Evolutionary conservation across 257 asterid species (phyloP), one percentile per base, ranked within the genome.

Genomic region (Solanum ahanhuiri): DNA sequence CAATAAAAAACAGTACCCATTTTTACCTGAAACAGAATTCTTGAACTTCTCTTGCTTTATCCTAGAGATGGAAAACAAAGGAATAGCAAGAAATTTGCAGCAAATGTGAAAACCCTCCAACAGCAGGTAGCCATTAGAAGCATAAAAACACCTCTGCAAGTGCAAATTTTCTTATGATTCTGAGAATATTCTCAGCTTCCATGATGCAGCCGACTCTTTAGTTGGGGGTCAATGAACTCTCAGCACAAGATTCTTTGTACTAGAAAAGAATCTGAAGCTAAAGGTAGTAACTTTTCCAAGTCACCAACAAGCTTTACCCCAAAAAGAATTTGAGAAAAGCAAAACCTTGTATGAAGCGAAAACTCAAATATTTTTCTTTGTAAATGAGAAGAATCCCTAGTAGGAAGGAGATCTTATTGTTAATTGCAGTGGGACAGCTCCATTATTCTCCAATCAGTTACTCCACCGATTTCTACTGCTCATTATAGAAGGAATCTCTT

Each of bases 391-490:
- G 58, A 83, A 57, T 34, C 54, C 57, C 11, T 60, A 22, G 86
- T 34, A 12, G 72, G 23, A 60, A 34, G 37, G n/a, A 34, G 5
- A 22, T 83, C 9, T 9, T 10, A 28, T 45, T 82, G n/a, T 51
- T 28, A 15, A 82, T 54, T 57, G 72, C 73, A 35, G 83, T 58
- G 85, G 54, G 41, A 23, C 30, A 12, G 85, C 41, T 69, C 70
- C 86, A 39, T 15, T 60, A 37, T 70, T 64, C 81, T 83, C 87
- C 89, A 89, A 70, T 81, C 85, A 82, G 73, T 86, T 54, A 77
- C 58, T 63, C n/a, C 72, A 83, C 85, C 54, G 58, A 63, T 33
- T 60, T 14, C 28, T 22, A 66, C 72, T 83, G 57, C 48, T 71
- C 81, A 71, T 9, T 71, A 72, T 41, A 23, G 48, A 57, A 81